Conservation (phyloP, 345 rosid species). For the Eucalyptus marginata region DNA sequence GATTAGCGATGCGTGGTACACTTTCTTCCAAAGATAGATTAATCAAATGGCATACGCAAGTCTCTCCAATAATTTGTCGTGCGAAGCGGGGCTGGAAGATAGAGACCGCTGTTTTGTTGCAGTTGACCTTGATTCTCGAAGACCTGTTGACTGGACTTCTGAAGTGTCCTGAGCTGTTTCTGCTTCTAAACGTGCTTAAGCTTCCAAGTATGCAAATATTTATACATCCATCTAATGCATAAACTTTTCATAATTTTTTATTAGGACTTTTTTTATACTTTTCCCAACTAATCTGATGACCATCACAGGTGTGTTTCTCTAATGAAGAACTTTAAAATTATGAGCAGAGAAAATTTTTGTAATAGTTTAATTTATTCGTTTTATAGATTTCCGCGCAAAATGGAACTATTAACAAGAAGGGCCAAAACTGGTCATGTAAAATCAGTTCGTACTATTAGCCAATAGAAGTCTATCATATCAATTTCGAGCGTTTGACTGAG, state of each 20-base stretch:
- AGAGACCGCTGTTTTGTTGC: neutral
- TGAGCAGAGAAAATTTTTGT: too few relatives aligned
- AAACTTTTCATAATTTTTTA: too few relatives aligned
- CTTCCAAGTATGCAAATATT: neutral
- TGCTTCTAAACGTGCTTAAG: neutral
- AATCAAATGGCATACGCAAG: neutral
- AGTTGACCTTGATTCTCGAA: neutral
- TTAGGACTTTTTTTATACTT: too few relatives aligned
- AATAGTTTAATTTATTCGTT: too few relatives aligned
- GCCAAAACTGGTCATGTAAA: neutral
- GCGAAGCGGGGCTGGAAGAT: neutral
- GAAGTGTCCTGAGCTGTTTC: neutral
- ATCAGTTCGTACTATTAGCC: neutral
- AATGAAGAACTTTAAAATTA: too few relatives aligned
- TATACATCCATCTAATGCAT: too few relatives aligned
- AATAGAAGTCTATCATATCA: neutral
- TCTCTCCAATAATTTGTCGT: neutral
- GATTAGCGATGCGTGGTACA: neutral
- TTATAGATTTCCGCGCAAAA: neutral
- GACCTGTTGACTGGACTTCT: neutral
- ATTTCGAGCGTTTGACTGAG: neutral
- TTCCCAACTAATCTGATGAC: too few relatives aligned
- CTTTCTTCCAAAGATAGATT: neutral
- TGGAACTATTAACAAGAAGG: neutral
- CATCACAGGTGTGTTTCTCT: too few relatives aligned